Evolutionary conservation across 345 rosid genomes (phyloP), one percentile per base, ranked within the genome.

Genomic region (Salix purpurea): DNA sequence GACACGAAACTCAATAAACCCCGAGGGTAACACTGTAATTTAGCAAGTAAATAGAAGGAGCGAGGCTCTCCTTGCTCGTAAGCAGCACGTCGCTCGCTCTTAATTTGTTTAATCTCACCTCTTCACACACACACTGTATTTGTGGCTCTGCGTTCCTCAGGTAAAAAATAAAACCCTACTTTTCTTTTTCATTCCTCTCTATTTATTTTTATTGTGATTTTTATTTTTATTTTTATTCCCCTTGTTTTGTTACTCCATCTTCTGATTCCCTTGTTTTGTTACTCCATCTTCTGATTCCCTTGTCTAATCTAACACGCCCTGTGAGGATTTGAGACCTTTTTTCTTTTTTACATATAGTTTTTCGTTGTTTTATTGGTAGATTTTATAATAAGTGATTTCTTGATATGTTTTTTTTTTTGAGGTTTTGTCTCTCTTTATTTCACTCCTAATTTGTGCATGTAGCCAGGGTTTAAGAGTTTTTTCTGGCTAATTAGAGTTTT

Each of bases 101-200:
- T 32, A 34, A 1, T 13, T 23, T 34, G 30, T 5, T 11, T 14
- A 5, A 0, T 39, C 44, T 74, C 69, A 65, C 10, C 28, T 14
- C 54, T 18, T 60, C 56, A 12, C 56, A 6, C 26, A 1, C 13
- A 16, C 24, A 52, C 10, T 3, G 32, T 69, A 77, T 67, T 64
- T 69, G 86, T 83, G 85, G 86, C 80, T 79, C 81, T 44, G 79
- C 71, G 40, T 75, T 61, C 81, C 58, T 77, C 79, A 81, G 87
- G 89, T 87, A 75, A 36, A 66, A 37, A 23, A 58, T 58, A 9
- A 58, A 76, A 70, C 78, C 28, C 54, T 69, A 78, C 34, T 56
- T n/a, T 40, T 50, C 71, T 30, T 16, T 50, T 18, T 18, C 56
- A 0, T 50, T 1, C 12, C 8, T 21, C 5, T 16, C 11, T 18